Conservation (phyloP, 805 yeast genomes). For the Martiniozyma abietophila region DNA sequence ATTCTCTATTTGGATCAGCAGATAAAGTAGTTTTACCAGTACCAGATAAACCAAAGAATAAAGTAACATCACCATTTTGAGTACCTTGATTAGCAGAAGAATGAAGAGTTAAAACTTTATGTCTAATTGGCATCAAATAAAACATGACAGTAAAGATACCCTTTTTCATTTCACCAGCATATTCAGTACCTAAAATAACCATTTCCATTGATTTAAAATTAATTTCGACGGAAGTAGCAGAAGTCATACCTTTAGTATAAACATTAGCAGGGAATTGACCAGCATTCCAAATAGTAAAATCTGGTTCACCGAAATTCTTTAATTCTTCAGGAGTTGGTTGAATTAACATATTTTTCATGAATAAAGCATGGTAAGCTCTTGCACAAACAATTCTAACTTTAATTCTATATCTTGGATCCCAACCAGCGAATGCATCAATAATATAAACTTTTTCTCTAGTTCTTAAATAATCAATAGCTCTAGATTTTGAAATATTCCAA, state of each 20-base stretch:
- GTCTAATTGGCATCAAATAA: constrained; percentile 93
- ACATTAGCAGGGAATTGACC: constrained; percentile 98
- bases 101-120: constrained; percentile 86
- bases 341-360: constrained; percentile 97
- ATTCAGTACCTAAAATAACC: constrained; percentile 97
- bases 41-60: constrained; percentile 95
- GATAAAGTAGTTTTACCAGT: constrained; percentile 97
- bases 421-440: constrained; percentile 95
- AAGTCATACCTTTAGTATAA: constrained; percentile 95
- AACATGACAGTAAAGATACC: constrained; percentile 99
- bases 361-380: constrained; percentile 95
- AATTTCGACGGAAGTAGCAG: constrained; percentile 90
- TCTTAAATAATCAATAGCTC: constrained; percentile 94
- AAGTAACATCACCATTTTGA: constrained; percentile 74
- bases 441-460: constrained; percentile 91
- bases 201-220: constrained; percentile 97
- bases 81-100: constrained; percentile 91
- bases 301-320: constrained; percentile 89
- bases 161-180: constrained; percentile 99
- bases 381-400: constrained; percentile 96
- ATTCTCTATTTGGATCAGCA: constrained; percentile 88
- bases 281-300: constrained; percentile 95
- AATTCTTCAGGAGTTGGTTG: constrained; percentile 90
- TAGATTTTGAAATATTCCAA: constrained; percentile 90
- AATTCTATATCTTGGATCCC: constrained; percentile 97